A percentile compares a stretch with the other conserved stretches of the same genome.
Conservation (phyloP, 2,329 filamentous ascomycete genomes). For the Epichloe uncinata region DNA sequence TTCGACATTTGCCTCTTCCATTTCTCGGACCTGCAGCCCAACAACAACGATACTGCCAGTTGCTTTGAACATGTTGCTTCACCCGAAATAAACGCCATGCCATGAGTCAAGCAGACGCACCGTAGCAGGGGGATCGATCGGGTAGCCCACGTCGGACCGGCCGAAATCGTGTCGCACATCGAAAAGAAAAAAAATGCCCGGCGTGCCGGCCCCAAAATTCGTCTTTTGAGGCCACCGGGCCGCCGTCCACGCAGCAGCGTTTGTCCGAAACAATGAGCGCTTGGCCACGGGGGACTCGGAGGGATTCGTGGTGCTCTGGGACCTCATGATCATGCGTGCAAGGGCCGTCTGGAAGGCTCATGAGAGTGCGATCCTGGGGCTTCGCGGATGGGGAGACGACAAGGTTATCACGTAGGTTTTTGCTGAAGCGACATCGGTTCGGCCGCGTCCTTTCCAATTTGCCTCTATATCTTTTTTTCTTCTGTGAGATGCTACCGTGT, state of each 20-base stretch:
- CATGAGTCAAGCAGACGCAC: too few relatives aligned
- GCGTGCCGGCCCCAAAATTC: slow-evolving; percentile 30
- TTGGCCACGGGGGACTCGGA: slow-evolving; percentile 81
- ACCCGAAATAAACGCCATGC: too few relatives aligned
- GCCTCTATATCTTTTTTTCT: neutral
- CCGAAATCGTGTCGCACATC: neutral
- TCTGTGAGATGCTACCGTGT: neutral
- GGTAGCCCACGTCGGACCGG: neutral
- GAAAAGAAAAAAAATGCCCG: slow-evolving; percentile 13
- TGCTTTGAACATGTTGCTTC: too few relatives aligned
- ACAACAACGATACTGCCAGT: too few relatives aligned
- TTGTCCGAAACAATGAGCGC: slow-evolving; percentile 59
- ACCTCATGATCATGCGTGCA: slow-evolving; percentile 66
- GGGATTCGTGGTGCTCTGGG: slow-evolving; percentile 81
- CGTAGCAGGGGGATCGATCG: neutral
- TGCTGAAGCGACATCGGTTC: neutral
- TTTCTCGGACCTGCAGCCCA: too few relatives aligned
- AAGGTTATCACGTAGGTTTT: slow-evolving; percentile 73
- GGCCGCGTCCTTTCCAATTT: too few relatives aligned
- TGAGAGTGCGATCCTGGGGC: slow-evolving; percentile 59
- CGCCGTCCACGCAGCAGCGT: slow-evolving; percentile 64
- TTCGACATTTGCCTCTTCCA: too few relatives aligned
- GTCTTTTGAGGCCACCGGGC: slow-evolving; percentile 77
- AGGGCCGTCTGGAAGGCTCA: slow-evolving; percentile 81
- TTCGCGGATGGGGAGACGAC: slow-evolving; percentile 57